Conservation (phyloP, 345 rosid genomes). For the Euphorbia lathyris region DNA sequence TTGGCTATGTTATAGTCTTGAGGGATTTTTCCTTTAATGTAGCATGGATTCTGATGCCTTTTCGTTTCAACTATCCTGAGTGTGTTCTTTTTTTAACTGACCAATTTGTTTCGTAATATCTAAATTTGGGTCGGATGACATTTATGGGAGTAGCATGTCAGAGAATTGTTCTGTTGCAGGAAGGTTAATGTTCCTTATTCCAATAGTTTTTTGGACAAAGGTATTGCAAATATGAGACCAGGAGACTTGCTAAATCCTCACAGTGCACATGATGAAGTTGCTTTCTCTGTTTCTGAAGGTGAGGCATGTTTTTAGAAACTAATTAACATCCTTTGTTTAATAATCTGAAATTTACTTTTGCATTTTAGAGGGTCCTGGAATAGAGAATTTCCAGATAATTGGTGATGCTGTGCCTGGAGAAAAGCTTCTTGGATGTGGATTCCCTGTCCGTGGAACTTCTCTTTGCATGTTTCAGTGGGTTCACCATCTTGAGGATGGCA, state of each 20-base stretch:
- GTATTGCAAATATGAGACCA: constrained; percentile 9
- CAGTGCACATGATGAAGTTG: constrained; percentile 25
- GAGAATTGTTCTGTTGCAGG: constrained; percentile 26
- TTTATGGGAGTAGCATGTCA: background rate
- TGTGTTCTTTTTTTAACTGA: background rate
- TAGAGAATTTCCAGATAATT: constrained; percentile 82
- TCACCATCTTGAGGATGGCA: constrained; percentile 95
- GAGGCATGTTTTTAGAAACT: constrained; percentile 17
- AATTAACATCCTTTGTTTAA: constrained; percentile 8
- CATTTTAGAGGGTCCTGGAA: constrained; percentile 75
- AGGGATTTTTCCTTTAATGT: background rate
- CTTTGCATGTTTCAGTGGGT: constrained; percentile 99
- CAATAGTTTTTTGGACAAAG: constrained; percentile 29
- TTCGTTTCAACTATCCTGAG: background rate
- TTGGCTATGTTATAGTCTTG: background rate
- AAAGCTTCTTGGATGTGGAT: constrained; percentile 91
- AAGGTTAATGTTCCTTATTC: constrained; percentile 17
- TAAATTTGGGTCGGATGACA: background rate
- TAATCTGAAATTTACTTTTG: constrained; percentile 27
- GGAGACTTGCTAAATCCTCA: constrained; percentile 32
- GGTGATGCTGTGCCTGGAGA: constrained; percentile 92
- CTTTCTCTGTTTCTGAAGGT: constrained; percentile 48
- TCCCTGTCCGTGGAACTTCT: constrained; percentile 82
- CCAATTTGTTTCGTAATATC: background rate
- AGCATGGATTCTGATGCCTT: background rate